Percentiles rank a stretch among this genome's conserved stretches.
Conservation (phyloP, 1,284 basidiomycete genomes). For the Malassezia sympodialis region DNA sequence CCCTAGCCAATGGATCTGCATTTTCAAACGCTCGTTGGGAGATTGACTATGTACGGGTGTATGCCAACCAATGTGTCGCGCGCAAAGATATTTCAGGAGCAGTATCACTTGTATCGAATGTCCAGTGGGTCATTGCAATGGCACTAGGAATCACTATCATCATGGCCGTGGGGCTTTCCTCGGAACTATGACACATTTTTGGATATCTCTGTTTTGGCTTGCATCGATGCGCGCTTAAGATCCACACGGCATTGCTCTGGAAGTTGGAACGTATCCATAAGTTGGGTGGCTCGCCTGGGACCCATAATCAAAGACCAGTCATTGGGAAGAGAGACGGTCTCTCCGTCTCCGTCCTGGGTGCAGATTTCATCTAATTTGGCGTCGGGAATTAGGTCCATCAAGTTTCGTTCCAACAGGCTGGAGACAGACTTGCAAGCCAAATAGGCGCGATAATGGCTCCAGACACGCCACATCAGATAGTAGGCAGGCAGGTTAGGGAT, state of each 20-base stretch:
- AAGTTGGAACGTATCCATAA: conserved; percentile 13
- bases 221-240: background rate
- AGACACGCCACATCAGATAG: conserved; percentile 45
- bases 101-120: background rate
- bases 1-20: conserved; percentile 20
- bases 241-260: conserved; percentile 13
- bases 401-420: conserved; percentile 22
- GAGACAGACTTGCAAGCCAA: conserved; percentile 31
- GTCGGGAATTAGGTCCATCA: conserved; percentile 28
- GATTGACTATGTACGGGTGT: conserved; percentile 34
- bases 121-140: background rate
- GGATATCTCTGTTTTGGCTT: background rate
- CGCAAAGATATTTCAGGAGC: background rate
- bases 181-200: background rate
- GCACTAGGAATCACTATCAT: background rate
- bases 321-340: background rate
- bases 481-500: conserved; percentile 45
- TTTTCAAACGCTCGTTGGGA: conserved; percentile 34
- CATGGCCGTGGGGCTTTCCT: background rate
- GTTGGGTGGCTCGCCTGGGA: background rate
- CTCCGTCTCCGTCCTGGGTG: background rate
- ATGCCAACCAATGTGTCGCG: conserved; percentile 15
- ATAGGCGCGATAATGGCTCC: conserved; percentile 26
- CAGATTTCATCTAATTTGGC: conserved; percentile 23
- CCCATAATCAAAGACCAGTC: conserved; percentile 12